Base-by-base conservation (phyloP, 2,329 filamentous ascomycete genomes). In the Sclerotinia borealis region DNA sequence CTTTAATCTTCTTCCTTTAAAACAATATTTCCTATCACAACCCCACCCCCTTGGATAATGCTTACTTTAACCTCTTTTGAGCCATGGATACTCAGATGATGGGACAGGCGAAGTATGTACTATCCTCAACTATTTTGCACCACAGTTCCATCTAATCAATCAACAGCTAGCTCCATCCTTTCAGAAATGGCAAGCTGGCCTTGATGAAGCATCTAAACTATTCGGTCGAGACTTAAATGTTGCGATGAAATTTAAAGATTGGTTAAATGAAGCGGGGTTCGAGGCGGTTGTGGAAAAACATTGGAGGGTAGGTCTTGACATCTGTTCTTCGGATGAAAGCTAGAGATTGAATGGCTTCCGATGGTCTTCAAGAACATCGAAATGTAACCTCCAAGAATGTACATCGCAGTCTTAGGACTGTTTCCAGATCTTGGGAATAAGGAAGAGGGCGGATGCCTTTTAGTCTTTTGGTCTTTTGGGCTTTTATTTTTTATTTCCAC, bases 201-300 rank as follows among this genome's bases (percentile, higher is more conserved):
- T 71, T 4, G 61, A 64, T 7, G 62, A 67, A 36, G 69, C 70
- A 4, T 66, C 82, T 34, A 66, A 75, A 34, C 73, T 65, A 43
- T 77, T 76, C 58, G 77, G 74, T 69, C 65, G 65, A 7, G 65
- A 62, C 1, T 67, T 72, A n/a, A 61, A 67, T 22, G 63, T 70
- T 8, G 69, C 66, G 0, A 47, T 43, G 10, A 50, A 63, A 31
- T 54, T 69, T 2, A 68, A 66, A 50, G 37, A 58, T 4, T 77
- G 74, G 73, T 66, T 74, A 9, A 56, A 65, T 8, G 72, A 75
- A 2, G 71, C 72, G 1, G 79, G 78, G 0, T 81, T 80, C 75
- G 59, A 65, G 45, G 61, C 65, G 6, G 64, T 71, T 1, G 59
- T 25, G 4, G 67, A 68, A 47, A 54, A 59, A 47, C 43, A 27